These are phyloP conservation scores for Trichomonascaceae sp. DNA, from an alignment of 1,139 yeast genomes.

Conservation along the genomic window DNA sequence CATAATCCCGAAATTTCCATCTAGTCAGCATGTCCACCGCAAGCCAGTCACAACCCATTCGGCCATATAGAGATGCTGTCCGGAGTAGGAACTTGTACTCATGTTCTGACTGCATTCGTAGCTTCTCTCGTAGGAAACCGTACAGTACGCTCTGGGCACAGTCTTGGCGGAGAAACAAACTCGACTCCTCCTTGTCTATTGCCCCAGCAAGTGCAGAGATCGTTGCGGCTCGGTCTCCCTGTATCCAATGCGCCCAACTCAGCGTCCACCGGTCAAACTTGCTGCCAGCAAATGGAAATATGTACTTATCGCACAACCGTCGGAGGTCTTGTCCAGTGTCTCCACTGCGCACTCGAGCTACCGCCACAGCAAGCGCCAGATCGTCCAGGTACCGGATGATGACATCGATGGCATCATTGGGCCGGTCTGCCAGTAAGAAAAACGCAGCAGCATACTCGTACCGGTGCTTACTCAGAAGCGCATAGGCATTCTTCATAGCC, in stretches of 20 bases:
- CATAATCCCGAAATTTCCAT: conserved; percentile 77
- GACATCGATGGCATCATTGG: conserved; percentile 67
- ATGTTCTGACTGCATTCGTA: conserved; percentile 20
- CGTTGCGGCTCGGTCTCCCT: conserved; percentile 18
- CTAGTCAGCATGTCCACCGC: conserved; percentile 47
- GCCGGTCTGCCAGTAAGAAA: conserved; percentile 66
- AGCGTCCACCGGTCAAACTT: conserved; percentile 72
- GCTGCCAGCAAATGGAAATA: conserved; percentile 45
- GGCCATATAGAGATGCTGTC: conserved; percentile 52
- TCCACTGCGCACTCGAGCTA: conserved; percentile 62
- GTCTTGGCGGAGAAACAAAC: conserved; percentile 50
- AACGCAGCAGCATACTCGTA: conserved; percentile 81
- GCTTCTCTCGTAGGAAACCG: conserved; percentile 40
- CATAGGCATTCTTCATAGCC: conserved; percentile 87
- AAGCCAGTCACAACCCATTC: conserved; percentile 88
- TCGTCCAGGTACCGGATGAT: conserved; percentile 56
- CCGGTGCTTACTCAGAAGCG: conserved; percentile 75
- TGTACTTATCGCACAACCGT: conserved; percentile 36
- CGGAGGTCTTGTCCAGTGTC: conserved; percentile 40
- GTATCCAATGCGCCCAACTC: conserved; percentile 71
- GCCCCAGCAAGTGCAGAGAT: conserved; percentile 15
- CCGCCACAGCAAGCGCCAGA: conserved; percentile 59
- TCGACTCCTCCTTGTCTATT: not conserved
- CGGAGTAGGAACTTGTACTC: conserved; percentile 54
- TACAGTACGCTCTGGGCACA: conserved; percentile 67